Percentiles rank a stretch among this genome's conserved stretches.
phyloP scores from a whole-genome alignment of 2,329 filamentous ascomycete species.

The Monilinia vaccinii-corymbosi region DNA sequence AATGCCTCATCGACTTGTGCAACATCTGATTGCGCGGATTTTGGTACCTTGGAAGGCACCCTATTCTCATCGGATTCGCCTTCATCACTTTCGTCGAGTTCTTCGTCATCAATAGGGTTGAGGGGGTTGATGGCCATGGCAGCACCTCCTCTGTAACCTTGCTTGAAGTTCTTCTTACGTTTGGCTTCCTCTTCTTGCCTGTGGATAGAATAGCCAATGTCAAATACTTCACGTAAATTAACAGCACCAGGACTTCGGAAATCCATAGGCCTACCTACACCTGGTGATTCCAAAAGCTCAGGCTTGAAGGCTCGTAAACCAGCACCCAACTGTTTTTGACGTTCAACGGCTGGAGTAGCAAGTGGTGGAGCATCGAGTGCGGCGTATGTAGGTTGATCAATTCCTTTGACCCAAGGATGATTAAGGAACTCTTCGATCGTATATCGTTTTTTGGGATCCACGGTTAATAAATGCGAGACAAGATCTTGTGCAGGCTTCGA shows the following conservation, averaged over 20 bases:
- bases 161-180: slow-evolving; percentile 71
- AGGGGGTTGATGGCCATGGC: slow-evolving; percentile 60
- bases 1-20: slow-evolving; percentile 78
- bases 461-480: slow-evolving; percentile 84
- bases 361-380: slow-evolving; percentile 62
- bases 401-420: slow-evolving; percentile 83
- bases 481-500: slow-evolving; percentile 91
- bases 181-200: slow-evolving; percentile 94
- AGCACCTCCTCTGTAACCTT: slow-evolving; percentile 56
- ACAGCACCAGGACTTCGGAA: slow-evolving; percentile 93
- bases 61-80: slow-evolving; percentile 47
- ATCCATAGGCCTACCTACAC: slow-evolving; percentile 63
- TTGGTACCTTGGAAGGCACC: slow-evolving; percentile 56
- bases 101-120: slow-evolving; percentile 55
- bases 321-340: slow-evolving; percentile 21
- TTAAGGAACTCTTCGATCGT: slow-evolving; percentile 85
- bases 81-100: slow-evolving; percentile 57
- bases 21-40: slow-evolving; percentile 49
- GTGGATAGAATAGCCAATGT: slow-evolving; percentile 96
- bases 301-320: slow-evolving; percentile 47
- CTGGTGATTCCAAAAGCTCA: slow-evolving; percentile 45
- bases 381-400: slow-evolving; percentile 56
- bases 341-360: slow-evolving; percentile 51
- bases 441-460: slow-evolving; percentile 91
- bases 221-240: slow-evolving; percentile 93